Base-by-base conservation (phyloP, 768 basidiomycete species). In the Suillus subaureus region DNA sequence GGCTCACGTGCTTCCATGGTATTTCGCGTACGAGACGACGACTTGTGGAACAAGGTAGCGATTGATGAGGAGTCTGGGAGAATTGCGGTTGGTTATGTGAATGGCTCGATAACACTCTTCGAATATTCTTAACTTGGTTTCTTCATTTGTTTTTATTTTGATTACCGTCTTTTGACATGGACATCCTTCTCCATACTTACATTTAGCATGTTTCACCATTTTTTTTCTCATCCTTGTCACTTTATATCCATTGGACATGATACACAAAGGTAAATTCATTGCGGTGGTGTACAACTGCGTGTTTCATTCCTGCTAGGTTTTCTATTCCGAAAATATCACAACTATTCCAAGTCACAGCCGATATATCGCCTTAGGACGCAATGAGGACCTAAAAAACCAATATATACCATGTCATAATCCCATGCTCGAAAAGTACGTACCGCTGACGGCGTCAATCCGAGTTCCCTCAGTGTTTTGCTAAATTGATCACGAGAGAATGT, bases 391-490 rank as follows among this genome's bases (percentile, higher is more conserved):
- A 31, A 21, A 55, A 63, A 39, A 56, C 21, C 33, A 35, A 35
- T 35, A 33, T n/a, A 5, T 28, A 67, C 21, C 65, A 42, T n/a
- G 28, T 55, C 43, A 26, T 49, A 12, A 60, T n/a, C 23, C n/a
- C 31, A 40, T 40, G 18, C 12, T 21, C 31, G 67, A 63, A 47
- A 43, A 55, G 57, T 47, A 79, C 85, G 63, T 76, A 95, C 95
- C 61, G 96, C 95, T 62, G 94, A 96, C 1, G 96, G 96, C 23
- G 94, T 96, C 67, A 98, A 79, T 6, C 94, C 96, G 35, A 97
- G 84, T 64, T 94, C 92, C 65, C 87, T 87, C 69, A 98, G 75
- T 26, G 89, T 89, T 75, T 89, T 90, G n/a, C 84, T 83, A 73
- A 95, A 91, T 71, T 98, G 96, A 7, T 82, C 78, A 4, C 76